Base-by-base conservation (phyloP, 2,329 filamentous ascomycete genomes). In the Fusarium denticulatum region DNA sequence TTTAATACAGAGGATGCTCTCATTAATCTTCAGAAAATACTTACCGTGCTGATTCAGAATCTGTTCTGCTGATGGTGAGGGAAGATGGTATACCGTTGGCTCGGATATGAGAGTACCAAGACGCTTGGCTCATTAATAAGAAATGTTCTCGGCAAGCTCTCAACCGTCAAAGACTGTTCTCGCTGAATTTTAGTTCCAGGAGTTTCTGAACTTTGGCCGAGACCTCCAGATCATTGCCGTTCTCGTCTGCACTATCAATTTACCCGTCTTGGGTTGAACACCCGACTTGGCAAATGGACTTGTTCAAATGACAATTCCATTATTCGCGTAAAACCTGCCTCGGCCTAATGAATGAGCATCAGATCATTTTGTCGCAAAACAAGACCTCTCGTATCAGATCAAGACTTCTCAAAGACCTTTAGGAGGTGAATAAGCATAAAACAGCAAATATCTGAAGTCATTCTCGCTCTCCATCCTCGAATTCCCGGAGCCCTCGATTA, bases 161-260 rank as follows among this genome's bases (percentile, higher is more conserved):
- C 34, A 32, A 16, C 22, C 15, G 10, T 7, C 28, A n/a, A 49
- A 50, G 47, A 20, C 30, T 34, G 22, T 34, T 34, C 5, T 34
- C 22, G 8, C 7, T 24, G 32, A 50, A 45, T 12, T n/a, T 32
- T 10, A 32, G 32, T 52, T 45, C 30, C 30, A 39, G 34, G 34
- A 26, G 26, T 42, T 24, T 55, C 45, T 16, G 14, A 50, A 28
- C 16, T 13, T 16, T 66, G 28, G 24, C 39, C 43, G 7, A 46
- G 34, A 24, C 46, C 39, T 8, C 39, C 26, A 32, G 65, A 67
- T 67, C 65, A 49, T 61, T 67, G 34, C 63, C 30, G 28, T 32
- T 52, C 53, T 55, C 16, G 30, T 53, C 15, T 57, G 26, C 22
- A 55, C 34, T 46, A 37, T 60, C 58, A 60, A 49, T 37, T 59